Conservation (phyloP, 164 flowering plant species). For the Vitis riparia region DNA sequence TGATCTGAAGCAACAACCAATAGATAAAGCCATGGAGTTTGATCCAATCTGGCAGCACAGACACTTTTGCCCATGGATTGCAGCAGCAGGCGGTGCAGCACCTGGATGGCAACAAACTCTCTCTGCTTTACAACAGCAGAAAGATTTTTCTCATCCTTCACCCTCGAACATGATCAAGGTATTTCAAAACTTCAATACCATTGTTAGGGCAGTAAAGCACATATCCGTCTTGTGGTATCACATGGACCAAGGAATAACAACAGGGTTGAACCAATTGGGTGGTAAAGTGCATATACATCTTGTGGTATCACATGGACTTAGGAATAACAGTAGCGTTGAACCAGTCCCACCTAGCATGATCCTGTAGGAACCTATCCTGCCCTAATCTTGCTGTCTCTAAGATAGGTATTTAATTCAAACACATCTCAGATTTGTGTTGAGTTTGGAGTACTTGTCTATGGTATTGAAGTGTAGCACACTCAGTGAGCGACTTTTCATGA, state of each 20-base stretch:
- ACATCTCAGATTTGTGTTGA: too few species aligned
- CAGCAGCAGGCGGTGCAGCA: conserved; percentile 38
- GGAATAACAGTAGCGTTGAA: neutral
- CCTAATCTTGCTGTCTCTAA: too few species aligned
- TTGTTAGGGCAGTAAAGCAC: neutral
- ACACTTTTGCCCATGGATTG: conserved; percentile 94
- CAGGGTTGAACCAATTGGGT: too few species aligned
- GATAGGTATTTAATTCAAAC: too few species aligned
- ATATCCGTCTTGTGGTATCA: neutral
- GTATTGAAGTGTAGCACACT: too few species aligned
- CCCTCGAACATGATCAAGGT: conserved; percentile 54
- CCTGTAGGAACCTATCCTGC: neutral
- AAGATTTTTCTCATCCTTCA: conserved; percentile 32
- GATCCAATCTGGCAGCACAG: conserved; percentile 90
- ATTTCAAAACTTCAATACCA: neutral
- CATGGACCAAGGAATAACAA: neutral
- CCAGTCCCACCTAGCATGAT: neutral
- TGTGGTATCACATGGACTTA: neutral
- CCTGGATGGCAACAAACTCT: conserved; percentile 87
- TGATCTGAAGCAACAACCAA: conserved; percentile 14
- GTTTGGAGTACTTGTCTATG: too few species aligned
- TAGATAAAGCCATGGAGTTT: conserved; percentile 48
- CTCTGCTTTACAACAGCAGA: conserved; percentile 53
- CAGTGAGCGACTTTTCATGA: too few species aligned
- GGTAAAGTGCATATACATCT: neutral